Conservation (phyloP, 768 basidiomycete species). For the Tulasnella sp. region DNA sequence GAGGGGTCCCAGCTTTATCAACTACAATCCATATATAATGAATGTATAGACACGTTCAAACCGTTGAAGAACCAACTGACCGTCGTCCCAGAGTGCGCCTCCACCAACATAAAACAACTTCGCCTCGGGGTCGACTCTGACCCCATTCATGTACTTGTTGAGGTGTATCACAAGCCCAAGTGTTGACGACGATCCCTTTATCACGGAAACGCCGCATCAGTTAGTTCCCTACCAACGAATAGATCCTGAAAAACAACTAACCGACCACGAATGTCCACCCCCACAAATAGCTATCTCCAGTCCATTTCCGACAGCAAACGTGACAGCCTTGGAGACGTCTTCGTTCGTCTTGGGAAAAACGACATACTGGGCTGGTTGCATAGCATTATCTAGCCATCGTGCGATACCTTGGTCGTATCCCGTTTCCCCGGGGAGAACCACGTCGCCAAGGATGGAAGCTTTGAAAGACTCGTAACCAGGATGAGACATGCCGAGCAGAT, state of each 20-base stretch:
- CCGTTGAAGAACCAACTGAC: not conserved
- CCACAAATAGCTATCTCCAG: conserved; percentile 1
- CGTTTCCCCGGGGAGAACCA: not conserved
- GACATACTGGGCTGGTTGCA: not conserved
- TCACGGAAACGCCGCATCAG: not conserved
- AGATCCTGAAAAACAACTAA: conserved; percentile 30
- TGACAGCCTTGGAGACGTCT: conserved; percentile 1
- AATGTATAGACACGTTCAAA: not conserved
- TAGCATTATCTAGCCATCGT: not conserved
- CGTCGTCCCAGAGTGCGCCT: not conserved
- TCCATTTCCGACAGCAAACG: not conserved
- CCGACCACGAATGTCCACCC: conserved; percentile 32
- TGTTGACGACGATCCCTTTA: not conserved
- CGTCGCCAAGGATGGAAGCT: not conserved
- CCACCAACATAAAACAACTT: not conserved
- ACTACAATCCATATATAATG: not conserved
- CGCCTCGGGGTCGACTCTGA: not conserved
- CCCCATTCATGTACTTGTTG: conserved; percentile 1
- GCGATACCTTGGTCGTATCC: not conserved
- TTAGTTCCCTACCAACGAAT: not conserved
- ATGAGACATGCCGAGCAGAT: too few species aligned
- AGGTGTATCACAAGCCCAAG: conserved; percentile 6
- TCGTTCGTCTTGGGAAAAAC: not conserved
- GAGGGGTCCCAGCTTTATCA: not conserved
- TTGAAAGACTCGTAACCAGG: not conserved